These are phyloP conservation scores for Rhododendron griersonianum DNA, from an alignment of 148 eudicot species.

Conservation along the genomic window DNA sequence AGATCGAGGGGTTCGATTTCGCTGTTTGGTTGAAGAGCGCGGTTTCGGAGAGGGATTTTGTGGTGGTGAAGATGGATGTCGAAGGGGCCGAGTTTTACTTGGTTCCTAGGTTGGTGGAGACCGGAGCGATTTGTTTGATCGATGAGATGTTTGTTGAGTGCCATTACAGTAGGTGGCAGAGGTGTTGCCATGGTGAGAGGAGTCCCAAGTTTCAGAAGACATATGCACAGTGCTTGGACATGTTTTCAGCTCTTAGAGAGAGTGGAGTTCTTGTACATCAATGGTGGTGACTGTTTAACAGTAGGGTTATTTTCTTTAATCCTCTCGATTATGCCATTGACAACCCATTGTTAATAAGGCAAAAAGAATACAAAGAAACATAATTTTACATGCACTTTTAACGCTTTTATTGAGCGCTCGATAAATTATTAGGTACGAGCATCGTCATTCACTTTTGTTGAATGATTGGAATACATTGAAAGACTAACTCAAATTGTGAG, in stretches of 20 bases:
- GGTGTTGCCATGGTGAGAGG: neutral
- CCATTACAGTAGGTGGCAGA: constrained; percentile 29
- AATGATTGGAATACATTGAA: no score
- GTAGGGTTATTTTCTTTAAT: neutral
- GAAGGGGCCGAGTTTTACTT: constrained; percentile 38
- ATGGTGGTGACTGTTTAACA: constrained; percentile 27
- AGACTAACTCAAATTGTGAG: no score
- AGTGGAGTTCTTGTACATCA: constrained; percentile 39
- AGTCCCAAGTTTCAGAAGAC: constrained; percentile 11
- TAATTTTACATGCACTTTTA: no score
- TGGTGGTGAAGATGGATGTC: constrained; percentile 41
- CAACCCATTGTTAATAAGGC: no score
- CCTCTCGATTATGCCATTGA: no score
- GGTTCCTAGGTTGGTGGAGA: constrained; percentile 27
- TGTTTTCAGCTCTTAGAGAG: constrained; percentile 23
- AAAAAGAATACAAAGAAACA: no score
- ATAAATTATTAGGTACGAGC: no score
- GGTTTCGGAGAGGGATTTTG: constrained; percentile 26
- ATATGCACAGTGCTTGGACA: constrained; percentile 25
- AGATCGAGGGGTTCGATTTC: constrained; percentile 32
- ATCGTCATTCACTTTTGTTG: no score
- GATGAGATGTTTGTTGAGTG: constrained; percentile 44
- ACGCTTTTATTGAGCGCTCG: no score
- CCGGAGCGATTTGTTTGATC: constrained; percentile 35
- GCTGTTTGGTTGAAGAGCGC: neutral